A percentile compares a stretch with the other conserved stretches of the same genome.
phyloP scores from a whole-genome alignment of 306 rosid species.

The Cyamopsis tetragonoloba region DNA sequence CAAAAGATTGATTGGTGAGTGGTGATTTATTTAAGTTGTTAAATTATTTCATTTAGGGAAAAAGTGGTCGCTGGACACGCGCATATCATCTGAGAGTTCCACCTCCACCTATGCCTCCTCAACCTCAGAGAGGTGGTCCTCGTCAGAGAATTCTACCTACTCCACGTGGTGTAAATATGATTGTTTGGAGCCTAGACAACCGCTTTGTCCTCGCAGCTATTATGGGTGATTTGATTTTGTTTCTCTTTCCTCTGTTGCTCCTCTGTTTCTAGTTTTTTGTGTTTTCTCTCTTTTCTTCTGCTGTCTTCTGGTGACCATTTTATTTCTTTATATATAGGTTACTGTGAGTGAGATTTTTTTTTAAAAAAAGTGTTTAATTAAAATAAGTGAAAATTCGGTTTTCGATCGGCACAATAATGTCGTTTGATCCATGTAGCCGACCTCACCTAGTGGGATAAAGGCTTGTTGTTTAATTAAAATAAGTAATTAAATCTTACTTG shows the following conservation, averaged over 20 bases:
- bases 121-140: constrained; percentile 93
- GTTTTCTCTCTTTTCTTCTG: neutral
- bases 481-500: neutral
- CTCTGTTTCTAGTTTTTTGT: neutral
- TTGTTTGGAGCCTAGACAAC: constrained; percentile 97
- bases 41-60: constrained; percentile 52
- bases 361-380: neutral
- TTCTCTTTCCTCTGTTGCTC: constrained; percentile 2
- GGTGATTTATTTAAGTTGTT: constrained; percentile 1
- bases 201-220: constrained; percentile 99
- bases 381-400: neutral
- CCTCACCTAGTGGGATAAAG: too few relatives aligned
- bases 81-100: constrained; percentile 99
- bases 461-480: neutral
- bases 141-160: constrained; percentile 96
- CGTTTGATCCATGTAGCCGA: too few relatives aligned
- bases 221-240: constrained; percentile 63
- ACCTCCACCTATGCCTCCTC: constrained; percentile 97
- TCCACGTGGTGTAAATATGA: constrained; percentile 99
- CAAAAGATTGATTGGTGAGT: constrained; percentile 5
- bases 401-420: too few relatives aligned
- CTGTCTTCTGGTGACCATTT: neutral
- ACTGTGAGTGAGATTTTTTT: constrained; percentile 10
- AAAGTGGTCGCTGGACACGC: constrained; percentile 91
- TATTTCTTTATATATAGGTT: neutral